A percentile compares a stretch with the other conserved stretches of the same genome.
Conservation (phyloP, 768 basidiomycete genomes). For the Panus rudis region DNA sequence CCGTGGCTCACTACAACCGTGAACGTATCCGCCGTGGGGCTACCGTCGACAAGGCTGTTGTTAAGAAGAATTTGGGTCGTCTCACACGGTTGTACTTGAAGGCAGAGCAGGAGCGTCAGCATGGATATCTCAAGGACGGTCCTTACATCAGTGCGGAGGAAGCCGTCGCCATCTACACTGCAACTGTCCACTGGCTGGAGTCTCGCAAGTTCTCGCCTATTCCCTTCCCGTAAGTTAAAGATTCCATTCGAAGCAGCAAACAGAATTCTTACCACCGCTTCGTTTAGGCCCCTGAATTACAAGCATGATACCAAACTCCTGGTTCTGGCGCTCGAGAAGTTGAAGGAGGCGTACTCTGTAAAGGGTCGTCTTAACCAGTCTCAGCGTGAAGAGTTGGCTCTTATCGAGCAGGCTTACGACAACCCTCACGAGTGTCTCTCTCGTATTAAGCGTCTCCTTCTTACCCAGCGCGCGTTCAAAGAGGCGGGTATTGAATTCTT, state of each 20-base stretch:
- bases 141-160: conserved; percentile 99
- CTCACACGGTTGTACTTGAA: conserved; percentile 97
- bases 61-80: conserved; percentile 98
- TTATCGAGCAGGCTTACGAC: conserved; percentile 99
- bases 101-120: conserved; percentile 98
- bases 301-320: conserved; percentile 98
- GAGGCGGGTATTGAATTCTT: conserved; percentile 96
- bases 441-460: conserved; percentile 92
- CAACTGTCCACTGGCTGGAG: conserved; percentile 98
- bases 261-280: neutral
- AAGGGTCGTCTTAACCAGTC: conserved; percentile 97
- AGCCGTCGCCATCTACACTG: conserved; percentile 97
- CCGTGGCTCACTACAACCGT: conserved; percentile 96
- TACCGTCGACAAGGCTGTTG: conserved; percentile 96
- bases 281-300: conserved; percentile 79
- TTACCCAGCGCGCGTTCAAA: conserved; percentile 98
- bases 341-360: conserved; percentile 98
- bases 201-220: conserved; percentile 97
- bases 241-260: neutral
- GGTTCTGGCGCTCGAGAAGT: conserved; percentile 92
- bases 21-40: conserved; percentile 96
- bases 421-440: conserved; percentile 99
- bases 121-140: conserved; percentile 97
- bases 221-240: conserved; percentile 77
- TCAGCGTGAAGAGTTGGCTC: conserved; percentile 93